These are phyloP conservation scores for Hypocrella siamensis DNA, from an alignment of 2,329 filamentous ascomycete genomes.

Conservation along the genomic window DNA sequence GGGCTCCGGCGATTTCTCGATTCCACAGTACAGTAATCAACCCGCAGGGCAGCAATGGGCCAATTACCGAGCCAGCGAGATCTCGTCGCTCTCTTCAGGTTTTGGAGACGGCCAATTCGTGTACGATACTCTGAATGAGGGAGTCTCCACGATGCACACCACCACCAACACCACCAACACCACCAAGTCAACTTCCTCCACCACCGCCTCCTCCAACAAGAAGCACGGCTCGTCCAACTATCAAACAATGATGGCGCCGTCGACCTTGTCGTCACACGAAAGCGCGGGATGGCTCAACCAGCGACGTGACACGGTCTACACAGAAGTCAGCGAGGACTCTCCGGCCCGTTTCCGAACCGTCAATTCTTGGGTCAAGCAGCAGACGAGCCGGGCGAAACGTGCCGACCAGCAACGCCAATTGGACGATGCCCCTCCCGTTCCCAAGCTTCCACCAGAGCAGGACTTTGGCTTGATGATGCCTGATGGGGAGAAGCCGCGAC, in stretches of 20 bases:
- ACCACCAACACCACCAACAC: constrained; percentile 12
- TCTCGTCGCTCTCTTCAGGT: constrained; percentile 48
- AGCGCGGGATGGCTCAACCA: constrained; percentile 3
- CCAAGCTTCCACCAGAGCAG: constrained; percentile 26
- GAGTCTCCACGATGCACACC: too few relatives aligned
- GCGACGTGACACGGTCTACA: constrained; percentile 34
- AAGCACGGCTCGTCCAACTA: neutral
- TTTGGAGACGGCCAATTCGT: constrained; percentile 48
- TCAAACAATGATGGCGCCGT: constrained; percentile 6
- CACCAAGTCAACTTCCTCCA: too few relatives aligned
- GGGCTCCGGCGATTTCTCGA: too few relatives aligned
- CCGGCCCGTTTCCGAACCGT: constrained; percentile 41
- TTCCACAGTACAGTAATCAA: constrained; percentile 5
- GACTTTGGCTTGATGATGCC: constrained; percentile 35
- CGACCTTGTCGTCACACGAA: constrained; percentile 3
- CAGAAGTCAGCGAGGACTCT: constrained; percentile 34
- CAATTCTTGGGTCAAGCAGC: constrained; percentile 50
- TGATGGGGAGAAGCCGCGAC: constrained; percentile 29
- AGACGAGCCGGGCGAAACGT: constrained; percentile 36
- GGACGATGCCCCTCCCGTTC: constrained; percentile 21
- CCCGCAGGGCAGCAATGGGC: constrained; percentile 7
- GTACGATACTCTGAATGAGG: constrained; percentile 9
- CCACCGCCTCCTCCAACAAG: too few relatives aligned
- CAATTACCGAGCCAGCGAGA: constrained; percentile 26
- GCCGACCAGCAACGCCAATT: constrained; percentile 21